phyloP scores from a whole-genome alignment of 2,329 filamentous ascomycete species.

The Akanthomyces dipterigenus region DNA sequence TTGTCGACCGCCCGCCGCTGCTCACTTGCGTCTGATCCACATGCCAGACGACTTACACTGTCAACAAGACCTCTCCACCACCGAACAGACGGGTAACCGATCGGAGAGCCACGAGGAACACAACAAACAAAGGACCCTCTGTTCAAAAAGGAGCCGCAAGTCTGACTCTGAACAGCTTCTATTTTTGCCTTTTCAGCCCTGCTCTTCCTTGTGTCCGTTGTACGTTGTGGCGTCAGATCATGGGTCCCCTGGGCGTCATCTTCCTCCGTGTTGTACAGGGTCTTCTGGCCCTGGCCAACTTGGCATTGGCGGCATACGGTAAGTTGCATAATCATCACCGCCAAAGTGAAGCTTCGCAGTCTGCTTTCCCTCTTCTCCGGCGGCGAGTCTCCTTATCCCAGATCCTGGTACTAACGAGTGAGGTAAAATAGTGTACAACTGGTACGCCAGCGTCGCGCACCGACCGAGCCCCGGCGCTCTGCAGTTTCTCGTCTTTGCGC shows the following conservation, averaged over 20 bases:
- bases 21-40: not conserved
- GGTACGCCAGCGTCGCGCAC: conserved; percentile 51
- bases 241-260: too few species aligned
- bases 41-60: conserved; percentile 8
- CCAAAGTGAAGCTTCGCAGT: not conserved
- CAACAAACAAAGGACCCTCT: not conserved
- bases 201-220: not conserved
- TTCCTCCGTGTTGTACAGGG: conserved; percentile 35
- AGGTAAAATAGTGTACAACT: conserved; percentile 39
- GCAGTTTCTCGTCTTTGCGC: conserved; percentile 51
- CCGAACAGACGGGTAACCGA: not conserved
- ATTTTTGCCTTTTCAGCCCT: not conserved
- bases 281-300: conserved; percentile 37
- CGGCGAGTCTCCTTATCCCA: not conserved
- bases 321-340: conserved; percentile 15
- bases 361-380: too few species aligned
- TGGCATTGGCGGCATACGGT: conserved; percentile 46
- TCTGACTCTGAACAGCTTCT: not conserved
- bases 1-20: not conserved
- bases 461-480: conserved; percentile 48
- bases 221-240: too few species aligned
- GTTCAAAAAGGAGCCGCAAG: not conserved
- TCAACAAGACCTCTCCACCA: not conserved
- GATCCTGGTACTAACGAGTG: not conserved
- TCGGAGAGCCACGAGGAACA: not conserved